A percentile compares a stretch with the other conserved stretches of the same genome.
Conservation (phyloP, 768 basidiomycete genomes). For the Trametes maxima region DNA sequence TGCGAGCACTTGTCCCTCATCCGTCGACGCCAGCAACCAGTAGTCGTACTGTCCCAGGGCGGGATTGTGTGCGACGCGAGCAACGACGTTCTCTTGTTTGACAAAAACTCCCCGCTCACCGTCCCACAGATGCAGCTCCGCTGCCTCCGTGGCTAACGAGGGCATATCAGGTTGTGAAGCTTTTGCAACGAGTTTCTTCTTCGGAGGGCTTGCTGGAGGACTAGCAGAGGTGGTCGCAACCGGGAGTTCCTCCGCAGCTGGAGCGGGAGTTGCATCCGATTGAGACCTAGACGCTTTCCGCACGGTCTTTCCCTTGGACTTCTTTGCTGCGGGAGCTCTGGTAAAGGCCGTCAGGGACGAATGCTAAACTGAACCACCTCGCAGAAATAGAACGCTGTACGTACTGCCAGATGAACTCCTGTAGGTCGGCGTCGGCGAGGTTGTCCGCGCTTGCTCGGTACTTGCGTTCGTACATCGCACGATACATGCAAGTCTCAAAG, state of each 20-base stretch:
- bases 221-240: slow-evolving; percentile 20
- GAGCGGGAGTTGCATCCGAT: slow-evolving; percentile 14
- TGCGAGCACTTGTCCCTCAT: slow-evolving; percentile 52
- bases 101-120: slow-evolving; percentile 49
- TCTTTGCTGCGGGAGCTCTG: slow-evolving; percentile 29
- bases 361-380: neutral
- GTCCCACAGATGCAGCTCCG: slow-evolving; percentile 68
- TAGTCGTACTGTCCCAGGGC: slow-evolving; percentile 51
- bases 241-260: slow-evolving; percentile 19
- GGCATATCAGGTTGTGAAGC: slow-evolving; percentile 23
- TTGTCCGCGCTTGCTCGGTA: slow-evolving; percentile 72
- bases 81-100: slow-evolving; percentile 55
- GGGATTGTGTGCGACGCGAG: slow-evolving; percentile 50
- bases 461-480: slow-evolving; percentile 96
- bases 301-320: slow-evolving; percentile 22
- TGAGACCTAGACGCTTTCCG: slow-evolving; percentile 22
- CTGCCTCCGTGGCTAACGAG: slow-evolving; percentile 45
- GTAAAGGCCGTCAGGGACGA: slow-evolving; percentile 5
- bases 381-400: slow-evolving; percentile 56
- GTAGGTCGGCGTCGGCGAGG: slow-evolving; percentile 65
- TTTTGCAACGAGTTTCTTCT: slow-evolving; percentile 23
- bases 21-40: slow-evolving; percentile 58
- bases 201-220: neutral
- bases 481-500: slow-evolving; percentile 93
- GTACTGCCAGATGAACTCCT: slow-evolving; percentile 82